Base-by-base conservation (phyloP, 2,329 filamentous ascomycete species). In the Byssochlamys sp. region DNA sequence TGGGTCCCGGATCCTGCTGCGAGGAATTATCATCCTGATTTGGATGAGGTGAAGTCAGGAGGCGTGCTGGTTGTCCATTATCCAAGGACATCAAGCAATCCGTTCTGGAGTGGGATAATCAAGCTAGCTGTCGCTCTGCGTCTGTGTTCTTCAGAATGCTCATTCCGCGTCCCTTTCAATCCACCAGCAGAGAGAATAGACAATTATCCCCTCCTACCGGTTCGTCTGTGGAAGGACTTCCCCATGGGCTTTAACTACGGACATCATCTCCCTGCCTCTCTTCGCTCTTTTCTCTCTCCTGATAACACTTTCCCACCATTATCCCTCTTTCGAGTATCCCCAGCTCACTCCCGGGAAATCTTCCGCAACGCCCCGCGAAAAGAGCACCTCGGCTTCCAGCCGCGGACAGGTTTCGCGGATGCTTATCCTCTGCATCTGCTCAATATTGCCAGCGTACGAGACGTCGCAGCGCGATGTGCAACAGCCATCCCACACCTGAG, bases 361-460 rank as follows among this genome's bases (percentile, higher is more conserved):
- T 77, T 75, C 61, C 78, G 81, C 58, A 78, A 76, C 61, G 81
- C 82, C 2, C 83, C 83, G 0, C 72, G 73, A 49, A 78, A 79
- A 60, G 70, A 75, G 48, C 68, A 76, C 1, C 69, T 83, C 1
- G 80, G 80, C 2, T 83, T 81, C 63, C 77, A 81, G 57, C 75
- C 80, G 5, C 67, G 73, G 51, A 79, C 82, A 2, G 80, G 77
- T 35, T 84, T 84, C 67, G 77, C 78, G 45, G 83, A 85, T 62
- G 79, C 81, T 1, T 85, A 85, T 60, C 81, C 82, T 0, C 69
- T 85, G 3, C 79, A 84, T 55, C 71, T 85, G 3, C 68, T 84
- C 52, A 82, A 78, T 52, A 67, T 85, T 14, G 73, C 80, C 14
- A 82, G 80, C 48, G 75, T 84, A 11, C 77, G 75, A 4, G 77